A percentile compares a stretch with the other conserved stretches of the same genome.
phyloP scores from a whole-genome alignment of 768 basidiomycete species.

The Naganishia friedmannii region DNA sequence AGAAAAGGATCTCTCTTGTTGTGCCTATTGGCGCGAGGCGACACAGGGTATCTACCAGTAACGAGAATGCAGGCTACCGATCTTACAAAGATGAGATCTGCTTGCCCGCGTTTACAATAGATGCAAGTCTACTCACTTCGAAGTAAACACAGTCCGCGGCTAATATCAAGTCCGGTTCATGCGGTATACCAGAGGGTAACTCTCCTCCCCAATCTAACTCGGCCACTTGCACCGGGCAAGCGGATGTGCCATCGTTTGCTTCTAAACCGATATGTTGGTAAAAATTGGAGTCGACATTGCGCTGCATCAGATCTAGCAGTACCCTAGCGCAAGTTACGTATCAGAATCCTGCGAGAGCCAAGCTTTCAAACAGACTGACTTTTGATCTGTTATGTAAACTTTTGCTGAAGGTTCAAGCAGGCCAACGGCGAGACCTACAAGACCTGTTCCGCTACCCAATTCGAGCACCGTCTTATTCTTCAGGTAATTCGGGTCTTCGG shows the following conservation, averaged over 20 bases:
- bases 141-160: slow-evolving; percentile 96
- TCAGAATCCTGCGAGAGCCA: neutral
- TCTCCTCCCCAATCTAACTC: slow-evolving; percentile 82
- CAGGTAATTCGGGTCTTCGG: slow-evolving; percentile 55
- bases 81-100: neutral
- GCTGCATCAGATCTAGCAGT: slow-evolving; percentile 71
- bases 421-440: slow-evolving; percentile 82
- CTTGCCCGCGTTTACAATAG: neutral
- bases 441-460: slow-evolving; percentile 84
- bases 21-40: slow-evolving; percentile 57
- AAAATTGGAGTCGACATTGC: slow-evolving; percentile 68
- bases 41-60: slow-evolving; percentile 73
- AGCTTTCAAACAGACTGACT: slow-evolving; percentile 58
- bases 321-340: slow-evolving; percentile 57
- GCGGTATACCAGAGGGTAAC: slow-evolving; percentile 56
- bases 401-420: slow-evolving; percentile 60
- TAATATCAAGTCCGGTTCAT: slow-evolving; percentile 66
- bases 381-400: slow-evolving; percentile 85
- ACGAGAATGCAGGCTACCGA: slow-evolving; percentile 69
- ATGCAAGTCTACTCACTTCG: slow-evolving; percentile 53
- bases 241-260: slow-evolving; percentile 56
- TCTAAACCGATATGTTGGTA: slow-evolving; percentile 32
- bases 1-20: slow-evolving; percentile 73
- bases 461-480: slow-evolving; percentile 66
- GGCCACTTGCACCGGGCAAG: slow-evolving; percentile 53